These are phyloP conservation scores for Cladophialophora yegresii DNA, from an alignment of 2,329 filamentous ascomycete species.

Conservation along the genomic window DNA sequence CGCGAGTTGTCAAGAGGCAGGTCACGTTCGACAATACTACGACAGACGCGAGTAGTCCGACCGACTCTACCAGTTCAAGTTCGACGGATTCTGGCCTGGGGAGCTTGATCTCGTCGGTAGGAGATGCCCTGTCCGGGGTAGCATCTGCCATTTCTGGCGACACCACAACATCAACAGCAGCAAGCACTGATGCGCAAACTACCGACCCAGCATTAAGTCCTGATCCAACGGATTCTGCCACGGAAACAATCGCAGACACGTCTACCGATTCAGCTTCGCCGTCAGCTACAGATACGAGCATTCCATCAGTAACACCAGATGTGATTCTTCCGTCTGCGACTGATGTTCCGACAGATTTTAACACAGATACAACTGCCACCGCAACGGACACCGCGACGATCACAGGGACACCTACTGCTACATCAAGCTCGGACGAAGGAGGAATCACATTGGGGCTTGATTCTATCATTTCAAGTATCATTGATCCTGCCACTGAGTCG, in stretches of 20 bases:
- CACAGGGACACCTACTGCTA: constrained; percentile 14
- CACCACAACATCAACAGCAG: constrained; percentile 16
- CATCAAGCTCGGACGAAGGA: constrained; percentile 1
- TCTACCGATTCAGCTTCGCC: background rate
- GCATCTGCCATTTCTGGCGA: constrained; percentile 22
- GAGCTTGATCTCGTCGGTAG: constrained; percentile 21
- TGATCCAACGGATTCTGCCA: constrained; percentile 6
- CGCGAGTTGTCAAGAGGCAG: constrained; percentile 37
- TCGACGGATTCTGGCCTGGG: constrained; percentile 24
- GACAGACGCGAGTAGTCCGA: constrained; percentile 5
- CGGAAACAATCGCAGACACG: background rate
- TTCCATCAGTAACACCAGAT: background rate
- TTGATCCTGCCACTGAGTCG: constrained; percentile 24
- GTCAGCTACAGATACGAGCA: constrained; percentile 10
- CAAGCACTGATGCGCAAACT: constrained; percentile 20
- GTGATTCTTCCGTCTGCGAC: constrained; percentile 6
- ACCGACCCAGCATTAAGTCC: background rate
- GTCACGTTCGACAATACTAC: constrained; percentile 28
- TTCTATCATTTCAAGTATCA: constrained; percentile 22
- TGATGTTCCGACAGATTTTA: constrained; percentile 6
- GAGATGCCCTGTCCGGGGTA: constrained; percentile 28
- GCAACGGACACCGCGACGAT: constrained; percentile 16
- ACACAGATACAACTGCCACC: constrained; percentile 21
- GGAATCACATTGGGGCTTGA: constrained; percentile 27
- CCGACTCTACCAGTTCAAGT: constrained; percentile 16